These are phyloP conservation scores for Talaromyces funiculosus DNA, from an alignment of 2,329 filamentous ascomycete species.

Conservation along the genomic window DNA sequence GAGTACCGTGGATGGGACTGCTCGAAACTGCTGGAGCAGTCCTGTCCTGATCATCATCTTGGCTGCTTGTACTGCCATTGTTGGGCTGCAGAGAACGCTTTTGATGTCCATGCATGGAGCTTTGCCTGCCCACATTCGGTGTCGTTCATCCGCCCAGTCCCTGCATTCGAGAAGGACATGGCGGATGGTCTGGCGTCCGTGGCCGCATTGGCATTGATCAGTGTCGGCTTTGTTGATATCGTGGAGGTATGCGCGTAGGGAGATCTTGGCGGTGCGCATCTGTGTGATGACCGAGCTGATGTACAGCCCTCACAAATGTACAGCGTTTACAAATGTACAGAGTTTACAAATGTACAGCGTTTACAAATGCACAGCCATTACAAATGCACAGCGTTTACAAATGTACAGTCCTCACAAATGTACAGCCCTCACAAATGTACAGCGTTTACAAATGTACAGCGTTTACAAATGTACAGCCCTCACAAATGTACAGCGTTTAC, in stretches of 20 bases:
- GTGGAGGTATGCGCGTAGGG: constrained; percentile 13
- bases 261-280: constrained; percentile 22
- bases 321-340: no score
- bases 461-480: no score
- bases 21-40: constrained; percentile 25
- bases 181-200: not conserved
- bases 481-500: no score
- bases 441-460: no score
- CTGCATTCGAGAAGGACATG: constrained; percentile 2
- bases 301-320: no score
- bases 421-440: no score
- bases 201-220: not conserved
- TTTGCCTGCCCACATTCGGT: not conserved
- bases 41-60: constrained; percentile 31
- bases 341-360: no score
- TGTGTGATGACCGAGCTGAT: constrained; percentile 22
- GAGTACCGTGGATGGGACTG: constrained; percentile 17
- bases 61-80: constrained; percentile 29
- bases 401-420: no score
- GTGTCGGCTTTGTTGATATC: constrained; percentile 1
- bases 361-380: no score
- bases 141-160: not conserved
- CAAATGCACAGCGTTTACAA: no score
- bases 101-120: constrained; percentile 21
- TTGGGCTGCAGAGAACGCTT: constrained; percentile 28